Percentiles rank a stretch among this genome's conserved stretches.
Evolutionary conservation across 805 yeast species (phyloP).

Genomic region (Candida ovalis): DNA sequence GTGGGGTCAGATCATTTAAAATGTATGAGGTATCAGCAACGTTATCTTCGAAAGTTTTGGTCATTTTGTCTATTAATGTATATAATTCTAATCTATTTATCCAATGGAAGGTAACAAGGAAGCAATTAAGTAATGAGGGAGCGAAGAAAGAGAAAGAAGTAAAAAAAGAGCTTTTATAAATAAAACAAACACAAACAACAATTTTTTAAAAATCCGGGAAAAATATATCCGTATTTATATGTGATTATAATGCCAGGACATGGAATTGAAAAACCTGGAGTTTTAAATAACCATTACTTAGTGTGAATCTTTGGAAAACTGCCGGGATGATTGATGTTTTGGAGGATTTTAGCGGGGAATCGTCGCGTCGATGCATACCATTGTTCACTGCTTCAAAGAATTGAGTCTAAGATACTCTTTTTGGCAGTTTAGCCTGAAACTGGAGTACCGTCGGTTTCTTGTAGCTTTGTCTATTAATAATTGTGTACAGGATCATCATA

Average conservation of each 20-base stretch:
- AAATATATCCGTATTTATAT: not conserved
- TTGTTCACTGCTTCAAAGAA: too few relatives aligned
- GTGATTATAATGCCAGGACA: too few relatives aligned
- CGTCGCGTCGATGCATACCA: not conserved
- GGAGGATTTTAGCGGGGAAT: not conserved
- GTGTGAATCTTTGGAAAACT: not conserved
- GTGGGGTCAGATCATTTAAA: conserved; percentile 15
- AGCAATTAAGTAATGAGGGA: not conserved
- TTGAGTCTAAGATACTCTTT: not conserved
- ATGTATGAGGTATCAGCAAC: conserved; percentile 19
- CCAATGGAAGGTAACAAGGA: not conserved
- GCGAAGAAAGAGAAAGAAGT: not conserved
- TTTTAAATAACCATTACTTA: not conserved
- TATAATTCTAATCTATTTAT: not conserved
- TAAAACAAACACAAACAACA: not conserved
- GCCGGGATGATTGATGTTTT: not conserved
- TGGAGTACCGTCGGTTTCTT: not conserved
- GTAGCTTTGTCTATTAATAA: not conserved
- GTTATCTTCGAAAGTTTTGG: conserved; percentile 16
- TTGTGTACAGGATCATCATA: too few relatives aligned
- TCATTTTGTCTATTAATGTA: conserved; percentile 22
- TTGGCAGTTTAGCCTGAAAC: not conserved
- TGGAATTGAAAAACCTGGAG: not conserved
- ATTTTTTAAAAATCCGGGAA: not conserved
- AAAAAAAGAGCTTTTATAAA: not conserved